These are phyloP conservation scores for Lathyrus oleraceus DNA, from an alignment of 306 rosid species.

Conservation along the genomic window DNA sequence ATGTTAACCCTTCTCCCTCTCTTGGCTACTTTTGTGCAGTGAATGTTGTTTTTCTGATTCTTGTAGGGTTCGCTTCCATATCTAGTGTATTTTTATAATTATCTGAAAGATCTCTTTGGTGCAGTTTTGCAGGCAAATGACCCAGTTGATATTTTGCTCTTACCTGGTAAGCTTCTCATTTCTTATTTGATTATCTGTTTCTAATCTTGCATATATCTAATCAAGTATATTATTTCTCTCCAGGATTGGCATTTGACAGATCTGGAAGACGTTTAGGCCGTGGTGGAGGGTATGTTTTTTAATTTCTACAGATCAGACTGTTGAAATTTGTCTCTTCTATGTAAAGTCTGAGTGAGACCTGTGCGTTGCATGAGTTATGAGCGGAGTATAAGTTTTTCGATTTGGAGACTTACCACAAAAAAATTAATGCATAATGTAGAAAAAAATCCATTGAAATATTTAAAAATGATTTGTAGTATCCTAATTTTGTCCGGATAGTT, in stretches of 20 bases:
- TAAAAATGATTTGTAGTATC: too few relatives aligned
- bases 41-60: slow-evolving; percentile 35
- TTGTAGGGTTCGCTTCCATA: slow-evolving; percentile 36
- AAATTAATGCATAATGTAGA: too few relatives aligned
- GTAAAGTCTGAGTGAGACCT: not conserved
- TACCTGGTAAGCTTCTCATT: slow-evolving; percentile 66
- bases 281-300: slow-evolving; percentile 86
- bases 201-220: slow-evolving; percentile 22
- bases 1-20: slow-evolving; percentile 16
- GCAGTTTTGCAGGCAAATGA: slow-evolving; percentile 92
- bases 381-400: not conserved
- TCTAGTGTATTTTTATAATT: slow-evolving; percentile 34
- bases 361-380: not conserved
- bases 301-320: slow-evolving; percentile 18
- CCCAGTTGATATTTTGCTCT: slow-evolving; percentile 84
- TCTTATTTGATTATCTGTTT: slow-evolving; percentile 24
- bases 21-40: slow-evolving; percentile 36
- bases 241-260: slow-evolving; percentile 94
- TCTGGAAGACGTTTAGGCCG: slow-evolving; percentile 94
- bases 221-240: slow-evolving; percentile 26
- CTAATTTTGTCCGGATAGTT: too few relatives aligned
- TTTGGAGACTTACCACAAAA: not conserved
- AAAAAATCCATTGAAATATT: too few relatives aligned
- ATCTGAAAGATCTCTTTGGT: slow-evolving; percentile 49
- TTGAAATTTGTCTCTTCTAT: slow-evolving; percentile 6